Evolutionary conservation across 2,329 filamentous ascomycete species (phyloP), one percentile per base, ranked within the genome.

Genomic region (Rutstroemia sydowiana): DNA sequence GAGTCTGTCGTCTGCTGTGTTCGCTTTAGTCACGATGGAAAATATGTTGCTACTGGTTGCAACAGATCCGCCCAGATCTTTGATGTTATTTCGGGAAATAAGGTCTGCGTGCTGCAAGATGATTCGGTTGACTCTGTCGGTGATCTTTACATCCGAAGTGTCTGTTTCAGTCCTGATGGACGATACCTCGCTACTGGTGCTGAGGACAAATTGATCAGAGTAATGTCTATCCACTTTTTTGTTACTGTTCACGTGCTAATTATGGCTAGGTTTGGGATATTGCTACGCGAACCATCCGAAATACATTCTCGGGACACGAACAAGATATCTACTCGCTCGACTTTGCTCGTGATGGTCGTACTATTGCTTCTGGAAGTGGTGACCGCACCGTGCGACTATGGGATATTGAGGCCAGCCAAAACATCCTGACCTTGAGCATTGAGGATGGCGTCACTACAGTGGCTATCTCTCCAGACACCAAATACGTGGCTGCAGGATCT

Each of bases 1-100:
- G 88, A 95, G 66, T 97, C 92, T 63, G 93, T 98, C 3, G 93
- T 98, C 1, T 98, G 93, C 77, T 98, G 93, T 68, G 93, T 98
- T 32, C 82, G 93, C 53, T 98, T 98, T 75, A 97, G 92, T 68
- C 82, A 87, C 51, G 93, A 98, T 65, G 93, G 93, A 61, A 91
- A 95, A 66, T 96, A 88, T 62, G 87, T 98, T 51, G 93, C 93
- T 7, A 98, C 93, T 5, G 93, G 93, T 40, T 97, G 93, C 76
- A 98, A 98, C 71, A 79, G 91, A 58, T 95, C 90, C n/a, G 93
- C 93, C n/a, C 92, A 97, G 71, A 98, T 98, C 63, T 98, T 93
- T 69, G 93, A 98, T 59, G 92, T 97, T 39, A 78, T 82, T 63
- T 87, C 82, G 14, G 93, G 93, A 51, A 82, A 88, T 61, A 93